Conservation (phyloP, 257 asterid species). For the Linaria vulgaris region DNA sequence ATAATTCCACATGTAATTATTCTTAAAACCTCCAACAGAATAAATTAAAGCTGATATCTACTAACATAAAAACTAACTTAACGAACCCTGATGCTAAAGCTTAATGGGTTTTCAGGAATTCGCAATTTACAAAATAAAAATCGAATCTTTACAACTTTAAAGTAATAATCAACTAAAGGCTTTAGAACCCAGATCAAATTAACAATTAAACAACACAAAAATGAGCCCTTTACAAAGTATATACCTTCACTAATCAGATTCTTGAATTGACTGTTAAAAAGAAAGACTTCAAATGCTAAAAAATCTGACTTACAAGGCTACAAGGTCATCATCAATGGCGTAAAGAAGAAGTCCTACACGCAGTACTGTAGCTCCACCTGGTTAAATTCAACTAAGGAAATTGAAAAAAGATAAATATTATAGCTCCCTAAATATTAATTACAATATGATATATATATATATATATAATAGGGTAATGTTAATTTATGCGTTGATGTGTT, state of each 20-base stretch:
- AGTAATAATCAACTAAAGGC: constrained; percentile 9
- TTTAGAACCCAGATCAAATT: background rate
- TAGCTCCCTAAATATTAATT: background rate
- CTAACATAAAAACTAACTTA: background rate
- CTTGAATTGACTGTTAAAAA: constrained; percentile 1
- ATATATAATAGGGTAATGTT: no score
- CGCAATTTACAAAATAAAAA: constrained; percentile 2
- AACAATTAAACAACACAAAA: constrained; percentile 6
- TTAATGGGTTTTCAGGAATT: constrained; percentile 13
- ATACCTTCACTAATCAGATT: constrained; percentile 21
- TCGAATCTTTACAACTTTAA: constrained; percentile 6
- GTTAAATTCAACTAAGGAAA: background rate
- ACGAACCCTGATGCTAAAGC: constrained; percentile 4
- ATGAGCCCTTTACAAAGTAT: background rate
- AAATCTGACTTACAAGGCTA: constrained; percentile 7
- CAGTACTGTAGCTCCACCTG: constrained; percentile 17
- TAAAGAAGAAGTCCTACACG: constrained; percentile 18
- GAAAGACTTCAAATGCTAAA: constrained; percentile 1
- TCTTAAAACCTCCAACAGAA: background rate
- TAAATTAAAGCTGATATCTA: background rate
- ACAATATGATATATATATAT: no score
- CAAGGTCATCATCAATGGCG: background rate
- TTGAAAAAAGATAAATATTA: no score
- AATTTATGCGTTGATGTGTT: no score
- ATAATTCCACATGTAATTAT: no score